Evolutionary conservation across 371 early-diverging fungal genomes (phyloP), one percentile per base, ranked within the genome.

Genomic region (Mortierella sp.): DNA sequence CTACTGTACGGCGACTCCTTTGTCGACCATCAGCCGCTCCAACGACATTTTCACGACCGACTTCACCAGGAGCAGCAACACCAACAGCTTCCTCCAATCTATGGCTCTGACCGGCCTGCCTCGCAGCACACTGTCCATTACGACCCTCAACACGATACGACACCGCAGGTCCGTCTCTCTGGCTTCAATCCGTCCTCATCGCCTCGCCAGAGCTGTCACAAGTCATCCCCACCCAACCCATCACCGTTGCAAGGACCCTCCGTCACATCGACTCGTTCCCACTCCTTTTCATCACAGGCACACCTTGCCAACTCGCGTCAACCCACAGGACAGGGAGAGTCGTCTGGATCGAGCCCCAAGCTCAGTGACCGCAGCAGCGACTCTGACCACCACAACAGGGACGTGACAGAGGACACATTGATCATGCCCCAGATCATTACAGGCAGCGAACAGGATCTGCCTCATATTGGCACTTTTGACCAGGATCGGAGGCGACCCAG

Each of bases 371-470:
- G 64, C n/a, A 80, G 80, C 40, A 74, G 74, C 55, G 61, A 73
- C 57, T 81, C 76, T 0, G 81, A 78, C 5, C 48, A 69, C 37
- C 71, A 81, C 40, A 67, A 67, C 74, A 73, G 73, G 37, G 76
- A 75, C 16, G 55, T 72, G 61, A 76, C 81, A 21, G 80, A 80
- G 26, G 79, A 81, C 26, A 78, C 85, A 3, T 37, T 85, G 46
- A 85, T 85, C 71, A 85, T 85, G 85, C 85, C 85, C 13, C 81
- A 81, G 76, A 78, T 85, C 44, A 74, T 69, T 19, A 69, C 81
- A 16, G 67, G 40, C 9, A 34, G 67, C 26, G 78, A 69, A 21
- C 71, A 57, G 21, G 70, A 54, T 67, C 40, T 67, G 40, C 43
- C 37, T 4, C 67, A 37, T 40, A 67, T 24, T 21, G 67, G 13